These are phyloP conservation scores for Basidiobolus heterosporus DNA, from an alignment of 371 early-diverging fungal genomes.

Conservation along the genomic window DNA sequence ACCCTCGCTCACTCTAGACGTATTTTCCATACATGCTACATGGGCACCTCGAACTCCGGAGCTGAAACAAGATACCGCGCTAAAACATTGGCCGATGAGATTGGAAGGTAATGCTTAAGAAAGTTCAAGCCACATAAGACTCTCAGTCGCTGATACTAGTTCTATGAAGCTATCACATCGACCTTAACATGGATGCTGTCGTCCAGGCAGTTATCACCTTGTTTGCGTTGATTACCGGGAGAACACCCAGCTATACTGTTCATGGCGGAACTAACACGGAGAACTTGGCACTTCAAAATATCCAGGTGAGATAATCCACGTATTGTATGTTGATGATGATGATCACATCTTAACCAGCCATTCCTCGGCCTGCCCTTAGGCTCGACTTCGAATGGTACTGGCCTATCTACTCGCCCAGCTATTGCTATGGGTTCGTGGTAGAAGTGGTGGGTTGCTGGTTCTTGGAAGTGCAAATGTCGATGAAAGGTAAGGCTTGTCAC, in stretches of 20 bases:
- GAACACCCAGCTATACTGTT: constrained; percentile 58
- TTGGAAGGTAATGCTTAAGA: constrained; percentile 40
- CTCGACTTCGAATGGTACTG: constrained; percentile 87
- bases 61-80: constrained; percentile 72
- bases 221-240: constrained; percentile 62
- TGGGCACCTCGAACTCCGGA: constrained; percentile 86
- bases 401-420: constrained; percentile 90
- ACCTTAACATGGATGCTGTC: constrained; percentile 73
- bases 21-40: constrained; percentile 88
- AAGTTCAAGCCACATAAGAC: too few relatives aligned
- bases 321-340: neutral
- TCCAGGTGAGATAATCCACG: constrained; percentile 35
- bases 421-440: constrained; percentile 72
- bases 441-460: constrained; percentile 66
- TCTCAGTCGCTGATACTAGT: neutral
- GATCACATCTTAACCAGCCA: neutral
- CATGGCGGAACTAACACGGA: constrained; percentile 76
- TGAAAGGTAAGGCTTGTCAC: constrained; percentile 40
- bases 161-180: constrained; percentile 45
- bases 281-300: constrained; percentile 91
- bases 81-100: constrained; percentile 50
- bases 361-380: constrained; percentile 24
- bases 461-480: constrained; percentile 93
- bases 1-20: constrained; percentile 15
- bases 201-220: constrained; percentile 56